Conservation (phyloP, 352 stramenopile genomes). For the Pythium apleroticum region DNA sequence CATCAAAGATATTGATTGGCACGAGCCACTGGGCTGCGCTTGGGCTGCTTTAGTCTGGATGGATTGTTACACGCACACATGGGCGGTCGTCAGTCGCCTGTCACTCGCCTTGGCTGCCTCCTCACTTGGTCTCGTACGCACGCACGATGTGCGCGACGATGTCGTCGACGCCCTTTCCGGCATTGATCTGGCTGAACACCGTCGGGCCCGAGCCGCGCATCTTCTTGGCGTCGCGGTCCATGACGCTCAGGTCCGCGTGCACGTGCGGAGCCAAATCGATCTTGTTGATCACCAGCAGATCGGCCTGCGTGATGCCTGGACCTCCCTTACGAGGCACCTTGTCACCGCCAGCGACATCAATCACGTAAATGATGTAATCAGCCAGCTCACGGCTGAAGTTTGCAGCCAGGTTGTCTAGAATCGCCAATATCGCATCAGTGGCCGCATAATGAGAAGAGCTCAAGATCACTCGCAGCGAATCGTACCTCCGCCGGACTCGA, state of each 20-base stretch:
- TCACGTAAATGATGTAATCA: constrained; percentile 99
- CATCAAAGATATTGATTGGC: not conserved
- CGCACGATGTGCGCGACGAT: constrained; percentile 88
- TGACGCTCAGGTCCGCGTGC: constrained; percentile 93
- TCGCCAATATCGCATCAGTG: not conserved
- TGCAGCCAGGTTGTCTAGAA: constrained; percentile 95
- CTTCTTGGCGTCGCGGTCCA: constrained; percentile 93
- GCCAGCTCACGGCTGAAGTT: constrained; percentile 97
- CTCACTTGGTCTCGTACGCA: constrained; percentile 33
- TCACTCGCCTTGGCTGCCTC: not conserved
- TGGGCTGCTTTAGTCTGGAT: not conserved
- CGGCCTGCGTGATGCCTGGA: constrained; percentile 96
- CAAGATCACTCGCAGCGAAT: not conserved
- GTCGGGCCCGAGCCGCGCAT: constrained; percentile 95
- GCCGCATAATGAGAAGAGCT: not conserved
- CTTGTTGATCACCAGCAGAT: constrained; percentile 99
- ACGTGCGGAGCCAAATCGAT: constrained; percentile 97
- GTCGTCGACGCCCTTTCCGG: constrained; percentile 84
- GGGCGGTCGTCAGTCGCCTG: not conserved
- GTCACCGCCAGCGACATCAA: constrained; percentile 97
- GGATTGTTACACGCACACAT: not conserved
- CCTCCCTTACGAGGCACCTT: constrained; percentile 98
- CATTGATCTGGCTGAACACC: constrained; percentile 96
- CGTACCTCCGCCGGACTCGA: constrained; percentile 88
- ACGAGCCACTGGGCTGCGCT: not conserved